Percentiles rank a stretch among this genome's conserved stretches.
Conservation (phyloP, 202 grass and related monocot genomes). For the Zizania palustris region DNA sequence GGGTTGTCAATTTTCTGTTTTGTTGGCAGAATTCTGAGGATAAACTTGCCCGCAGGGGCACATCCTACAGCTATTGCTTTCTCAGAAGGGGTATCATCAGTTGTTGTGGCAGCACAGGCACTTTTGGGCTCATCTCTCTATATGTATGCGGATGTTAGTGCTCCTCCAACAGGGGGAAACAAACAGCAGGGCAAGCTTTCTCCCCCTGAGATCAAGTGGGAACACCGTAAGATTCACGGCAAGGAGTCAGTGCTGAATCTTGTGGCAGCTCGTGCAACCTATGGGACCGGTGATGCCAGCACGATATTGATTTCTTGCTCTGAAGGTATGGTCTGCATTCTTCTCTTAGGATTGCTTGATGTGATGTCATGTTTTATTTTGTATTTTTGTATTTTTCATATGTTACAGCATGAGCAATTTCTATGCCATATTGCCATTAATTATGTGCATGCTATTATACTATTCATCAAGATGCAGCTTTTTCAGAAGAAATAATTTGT, state of each 20-base stretch:
- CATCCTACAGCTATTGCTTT: constrained; percentile 82
- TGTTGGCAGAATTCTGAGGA: constrained; percentile 64
- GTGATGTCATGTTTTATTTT: neutral
- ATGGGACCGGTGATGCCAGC: constrained; percentile 87
- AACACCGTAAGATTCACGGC: constrained; percentile 77
- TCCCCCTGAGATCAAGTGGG: constrained; percentile 88
- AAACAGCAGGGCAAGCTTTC: constrained; percentile 76
- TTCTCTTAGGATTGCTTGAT: constrained; percentile 2
- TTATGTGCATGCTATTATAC: neutral
- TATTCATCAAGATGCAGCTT: neutral
- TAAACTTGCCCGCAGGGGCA: constrained; percentile 89
- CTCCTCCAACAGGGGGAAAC: constrained; percentile 54
- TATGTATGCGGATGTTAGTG: constrained; percentile 82
- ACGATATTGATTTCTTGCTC: constrained; percentile 90
- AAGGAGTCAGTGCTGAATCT: constrained; percentile 85
- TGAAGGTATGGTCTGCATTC: constrained; percentile 54
- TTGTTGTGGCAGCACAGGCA: constrained; percentile 82
- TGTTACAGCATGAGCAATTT: neutral
- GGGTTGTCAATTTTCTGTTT: neutral
- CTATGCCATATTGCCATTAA: neutral
- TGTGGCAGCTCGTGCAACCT: constrained; percentile 60
- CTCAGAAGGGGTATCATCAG: constrained; percentile 75
- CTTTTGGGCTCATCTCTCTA: constrained; percentile 82
- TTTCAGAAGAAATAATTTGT: neutral
- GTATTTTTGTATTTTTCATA: neutral